Evolutionary conservation across 768 basidiomycete species (phyloP), one percentile per base, ranked within the genome.

Genomic region (Hericium rajendrae): DNA sequence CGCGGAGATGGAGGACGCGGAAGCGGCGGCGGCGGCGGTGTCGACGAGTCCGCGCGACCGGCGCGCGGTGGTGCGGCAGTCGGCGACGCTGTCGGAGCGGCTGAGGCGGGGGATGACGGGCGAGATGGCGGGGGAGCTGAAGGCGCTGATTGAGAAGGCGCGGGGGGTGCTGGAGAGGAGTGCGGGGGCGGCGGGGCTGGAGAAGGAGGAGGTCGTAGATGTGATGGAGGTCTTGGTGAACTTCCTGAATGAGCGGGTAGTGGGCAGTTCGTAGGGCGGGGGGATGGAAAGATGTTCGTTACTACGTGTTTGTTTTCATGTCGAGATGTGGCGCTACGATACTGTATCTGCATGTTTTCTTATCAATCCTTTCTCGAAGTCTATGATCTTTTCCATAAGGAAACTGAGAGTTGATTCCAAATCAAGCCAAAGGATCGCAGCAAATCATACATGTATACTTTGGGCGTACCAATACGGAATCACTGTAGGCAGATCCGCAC

Each of bases 21-120:
- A 64, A 20, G 60, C 56, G 26, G 65, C 58, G 50, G 59, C 53
- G 6, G 50, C 52, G 12, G 51, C 49, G 52, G 39, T 11, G 11
- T 10, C 39, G 39, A 3, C 3, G 20, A 58, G 49, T 54, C 51
- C 63, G 38, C 72, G 74, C 55, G 74, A 78, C 11, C 48, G 48
- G 13, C 72, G 80, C 4, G 68, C 77, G 51, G 70, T 71, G 16
- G 68, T 74, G 15, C 67, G 81, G 59, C 67, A 70, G 51, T 65
- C 76, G 53, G 75, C 79, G 52, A 67, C 77, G 65, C 74, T 88
- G 69, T 81, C 84, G 57, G 84, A 86, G 59, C 73, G 85, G 38
- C 62, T 88, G 63, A 73, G 88, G 64, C 72, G 88, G 59, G 88
- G 87, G 0, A 84, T 90, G 84, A 85, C 85, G 8, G 86, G 85